Base-by-base conservation (phyloP, 2,329 filamentous ascomycete species). In the Phaeosphaeriaceae sp. region DNA sequence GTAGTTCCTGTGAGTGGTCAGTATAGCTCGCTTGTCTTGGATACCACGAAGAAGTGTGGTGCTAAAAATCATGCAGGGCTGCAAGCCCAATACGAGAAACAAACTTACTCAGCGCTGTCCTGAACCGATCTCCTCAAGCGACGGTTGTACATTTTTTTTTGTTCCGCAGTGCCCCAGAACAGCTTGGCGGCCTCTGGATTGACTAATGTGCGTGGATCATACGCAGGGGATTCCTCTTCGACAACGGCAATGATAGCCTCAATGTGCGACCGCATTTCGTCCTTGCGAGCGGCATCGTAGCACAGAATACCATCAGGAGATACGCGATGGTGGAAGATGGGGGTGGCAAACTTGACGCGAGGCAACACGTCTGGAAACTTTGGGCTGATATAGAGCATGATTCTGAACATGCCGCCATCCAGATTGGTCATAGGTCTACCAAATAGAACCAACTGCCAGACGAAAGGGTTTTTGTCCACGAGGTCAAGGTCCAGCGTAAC, bases 401-500 rank as follows among this genome's bases (percentile, higher is more conserved):
- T 87, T 52, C 84, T 85, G 77, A 97, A 93, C 52, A 97, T 83
- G 2, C 93, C 68, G 13, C 92, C 93, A 62, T 97, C 93, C 2
- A 97, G 83, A 60, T 96, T 92, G 5, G 92, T 96, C 88, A 94
- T 95, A 0, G 92, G 90, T 46, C 87, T 84, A 20, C 94, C 94
- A 68, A 97, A 95, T 70, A 96, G 92, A 1, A 90, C 94, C 51
- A 97, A 72, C 16, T 82, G 74, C 94, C 94, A 97, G 16, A 93
- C 81, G 66, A 97, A 97, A 0, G 93, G 92, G 63, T 97, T 97
- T 32, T 81, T 83, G 56, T 94, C 81, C 23, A 89, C 86, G 6
- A 97, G 78, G 47, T 86, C 83, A 30, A 97, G 77, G 60, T 92
- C 87, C 48, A 96, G 81, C 0, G 90, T 87, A 21, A 85, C 80